Percentiles rank a stretch among this genome's conserved stretches.
Conservation (phyloP, 2,329 filamentous ascomycete genomes). For the Daldinia eschscholtzii region DNA sequence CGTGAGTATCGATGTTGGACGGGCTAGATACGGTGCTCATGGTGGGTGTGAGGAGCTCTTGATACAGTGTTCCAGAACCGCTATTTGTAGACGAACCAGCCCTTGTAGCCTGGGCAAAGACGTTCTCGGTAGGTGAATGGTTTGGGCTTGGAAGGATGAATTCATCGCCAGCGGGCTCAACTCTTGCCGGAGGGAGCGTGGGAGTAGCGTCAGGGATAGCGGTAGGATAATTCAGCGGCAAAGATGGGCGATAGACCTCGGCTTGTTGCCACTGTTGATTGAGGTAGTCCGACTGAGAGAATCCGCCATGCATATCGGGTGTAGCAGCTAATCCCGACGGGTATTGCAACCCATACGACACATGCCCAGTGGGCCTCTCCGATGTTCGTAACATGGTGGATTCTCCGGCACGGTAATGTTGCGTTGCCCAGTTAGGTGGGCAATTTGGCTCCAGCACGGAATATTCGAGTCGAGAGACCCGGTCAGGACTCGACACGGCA, state of each 20-base stretch:
- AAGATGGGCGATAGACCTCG: background rate
- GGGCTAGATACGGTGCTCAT: background rate
- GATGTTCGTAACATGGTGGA: background rate
- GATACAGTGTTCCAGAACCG: background rate
- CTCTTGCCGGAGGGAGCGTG: background rate
- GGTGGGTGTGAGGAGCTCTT: background rate
- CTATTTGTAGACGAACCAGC: background rate
- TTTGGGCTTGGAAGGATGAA: background rate
- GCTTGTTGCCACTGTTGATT: background rate
- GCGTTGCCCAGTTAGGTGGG: background rate
- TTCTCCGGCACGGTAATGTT: background rate
- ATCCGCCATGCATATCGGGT: background rate
- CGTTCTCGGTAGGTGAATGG: too few relatives aligned
- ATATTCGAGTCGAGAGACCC: background rate
- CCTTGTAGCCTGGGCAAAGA: background rate
- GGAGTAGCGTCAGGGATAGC: background rate
- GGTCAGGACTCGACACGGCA: background rate
- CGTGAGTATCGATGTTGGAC: background rate
- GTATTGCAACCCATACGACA: background rate
- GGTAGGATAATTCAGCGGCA: background rate
- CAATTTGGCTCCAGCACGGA: background rate
- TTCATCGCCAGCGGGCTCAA: background rate
- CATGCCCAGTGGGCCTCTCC: background rate
- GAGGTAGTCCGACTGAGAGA: background rate
- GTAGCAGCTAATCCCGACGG: background rate